Percentiles rank a stretch among this genome's conserved stretches.
Conservation (phyloP, 2,329 filamentous ascomycete species). For the Phialophora macrospora region DNA sequence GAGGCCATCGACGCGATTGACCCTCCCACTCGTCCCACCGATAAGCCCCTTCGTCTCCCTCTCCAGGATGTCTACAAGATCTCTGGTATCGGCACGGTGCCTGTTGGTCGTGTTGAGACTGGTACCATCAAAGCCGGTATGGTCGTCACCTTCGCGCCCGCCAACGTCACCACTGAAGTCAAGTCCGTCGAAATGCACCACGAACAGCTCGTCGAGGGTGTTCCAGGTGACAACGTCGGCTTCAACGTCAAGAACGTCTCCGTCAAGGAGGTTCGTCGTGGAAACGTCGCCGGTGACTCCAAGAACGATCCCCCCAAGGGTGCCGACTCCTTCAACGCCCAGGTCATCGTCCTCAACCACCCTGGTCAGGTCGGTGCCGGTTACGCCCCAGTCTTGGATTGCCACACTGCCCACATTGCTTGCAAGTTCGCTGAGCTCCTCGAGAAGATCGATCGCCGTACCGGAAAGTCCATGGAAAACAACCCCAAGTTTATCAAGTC, state of each 20-base stretch:
- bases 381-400: conserved; percentile 98
- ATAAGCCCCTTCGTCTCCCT: conserved; percentile 99
- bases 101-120: conserved; percentile 99
- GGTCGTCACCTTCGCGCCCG: conserved; percentile 95
- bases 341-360: conserved; percentile 99
- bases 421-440: conserved; percentile 99
- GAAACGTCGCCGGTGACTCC: conserved; percentile 99
- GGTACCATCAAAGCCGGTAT: conserved; percentile 84
- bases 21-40: conserved; percentile 86
- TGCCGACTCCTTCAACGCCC: conserved; percentile 94
- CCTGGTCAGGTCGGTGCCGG: conserved; percentile 98
- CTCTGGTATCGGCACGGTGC: conserved; percentile 99
- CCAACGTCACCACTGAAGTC: conserved; percentile 99
- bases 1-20: conserved; percentile 98
- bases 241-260: conserved; percentile 99
- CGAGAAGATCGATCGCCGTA: conserved; percentile 99
- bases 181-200: conserved; percentile 99
- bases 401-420: conserved; percentile 99
- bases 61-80: conserved; percentile 99
- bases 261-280: conserved; percentile 99
- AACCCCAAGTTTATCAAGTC: conserved; percentile 99
- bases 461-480: conserved; percentile 93
- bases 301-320: conserved; percentile 97
- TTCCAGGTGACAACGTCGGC: conserved; percentile 99
- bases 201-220: conserved; percentile 95